Evolutionary conservation across 1,139 yeast genomes (phyloP).

Genomic region (Meyerozyma guilliermondii): DNA sequence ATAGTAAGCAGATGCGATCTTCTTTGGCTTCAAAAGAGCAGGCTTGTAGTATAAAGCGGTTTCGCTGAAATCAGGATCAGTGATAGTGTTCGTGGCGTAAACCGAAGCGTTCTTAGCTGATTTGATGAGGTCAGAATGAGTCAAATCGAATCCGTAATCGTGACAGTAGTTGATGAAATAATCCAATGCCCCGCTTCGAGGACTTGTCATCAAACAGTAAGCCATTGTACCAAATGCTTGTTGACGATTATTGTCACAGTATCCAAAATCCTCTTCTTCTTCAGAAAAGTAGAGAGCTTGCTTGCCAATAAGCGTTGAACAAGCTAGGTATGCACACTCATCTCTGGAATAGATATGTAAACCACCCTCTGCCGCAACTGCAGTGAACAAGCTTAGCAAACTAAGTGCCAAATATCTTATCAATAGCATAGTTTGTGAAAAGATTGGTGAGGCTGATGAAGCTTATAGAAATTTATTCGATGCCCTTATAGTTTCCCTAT

Average conservation of each 20-base stretch:
- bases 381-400: neutral
- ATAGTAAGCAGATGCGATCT: slow-evolving; percentile 27
- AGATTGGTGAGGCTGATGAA: neutral
- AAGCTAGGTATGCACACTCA: neutral
- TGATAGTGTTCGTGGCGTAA: slow-evolving; percentile 20
- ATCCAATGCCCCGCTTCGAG: slow-evolving; percentile 20
- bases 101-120: slow-evolving; percentile 36
- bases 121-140: slow-evolving; percentile 22
- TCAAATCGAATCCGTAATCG: slow-evolving; percentile 16
- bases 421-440: neutral
- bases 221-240: slow-evolving; percentile 38
- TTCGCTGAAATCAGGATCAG: slow-evolving; percentile 23
- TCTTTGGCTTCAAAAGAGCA: slow-evolving; percentile 16
- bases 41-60: slow-evolving; percentile 28
- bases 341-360: neutral
- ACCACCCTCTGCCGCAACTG: neutral
- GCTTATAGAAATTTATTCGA: too few relatives aligned
- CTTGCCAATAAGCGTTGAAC: slow-evolving; percentile 3
- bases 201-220: slow-evolving; percentile 25
- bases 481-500: too few relatives aligned
- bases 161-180: slow-evolving; percentile 23
- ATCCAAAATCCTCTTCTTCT: slow-evolving; percentile 7
- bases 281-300: slow-evolving; percentile 5
- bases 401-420: neutral
- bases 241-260: slow-evolving; percentile 15